Percentiles rank a stretch among this genome's conserved stretches.
phyloP scores from a whole-genome alignment of 2,329 filamentous ascomycete genomes.

The Botrytis porri region DNA sequence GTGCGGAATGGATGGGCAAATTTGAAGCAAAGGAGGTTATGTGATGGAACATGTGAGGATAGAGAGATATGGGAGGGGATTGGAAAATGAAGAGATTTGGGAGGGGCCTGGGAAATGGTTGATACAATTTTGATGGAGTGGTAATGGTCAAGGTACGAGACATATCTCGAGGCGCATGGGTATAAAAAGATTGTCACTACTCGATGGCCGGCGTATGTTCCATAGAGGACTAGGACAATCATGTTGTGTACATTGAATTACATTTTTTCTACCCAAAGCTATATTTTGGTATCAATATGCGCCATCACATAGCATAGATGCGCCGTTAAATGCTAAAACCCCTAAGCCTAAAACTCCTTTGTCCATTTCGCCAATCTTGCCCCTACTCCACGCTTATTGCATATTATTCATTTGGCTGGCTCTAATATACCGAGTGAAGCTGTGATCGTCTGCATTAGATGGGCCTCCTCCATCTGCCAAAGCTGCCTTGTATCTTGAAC shows the following conservation, averaged over 20 bases:
- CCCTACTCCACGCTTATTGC: constrained; percentile 25
- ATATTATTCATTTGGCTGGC: constrained; percentile 36
- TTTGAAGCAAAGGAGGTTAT: no score
- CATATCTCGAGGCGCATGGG: constrained; percentile 22
- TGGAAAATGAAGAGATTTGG: background rate
- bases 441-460: constrained; percentile 38
- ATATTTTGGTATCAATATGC: constrained; percentile 19
- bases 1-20: background rate
- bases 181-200: constrained; percentile 13
- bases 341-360: constrained; percentile 25
- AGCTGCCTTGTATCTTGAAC: constrained; percentile 74
- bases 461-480: constrained; percentile 54
- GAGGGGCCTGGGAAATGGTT: background rate
- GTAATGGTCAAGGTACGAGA: constrained; percentile 13
- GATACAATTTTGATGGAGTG: constrained; percentile 9
- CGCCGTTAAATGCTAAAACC: constrained; percentile 35
- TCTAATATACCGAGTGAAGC: constrained; percentile 38
- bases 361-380: constrained; percentile 15
- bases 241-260: constrained; percentile 11
- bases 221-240: background rate
- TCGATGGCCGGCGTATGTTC: constrained; percentile 8
- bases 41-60: background rate
- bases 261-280: constrained; percentile 3
- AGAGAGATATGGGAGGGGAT: constrained; percentile 6
- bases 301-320: constrained; percentile 30